phyloP scores from a whole-genome alignment of 768 basidiomycete genomes.

The Tricholoma sp. region DNA sequence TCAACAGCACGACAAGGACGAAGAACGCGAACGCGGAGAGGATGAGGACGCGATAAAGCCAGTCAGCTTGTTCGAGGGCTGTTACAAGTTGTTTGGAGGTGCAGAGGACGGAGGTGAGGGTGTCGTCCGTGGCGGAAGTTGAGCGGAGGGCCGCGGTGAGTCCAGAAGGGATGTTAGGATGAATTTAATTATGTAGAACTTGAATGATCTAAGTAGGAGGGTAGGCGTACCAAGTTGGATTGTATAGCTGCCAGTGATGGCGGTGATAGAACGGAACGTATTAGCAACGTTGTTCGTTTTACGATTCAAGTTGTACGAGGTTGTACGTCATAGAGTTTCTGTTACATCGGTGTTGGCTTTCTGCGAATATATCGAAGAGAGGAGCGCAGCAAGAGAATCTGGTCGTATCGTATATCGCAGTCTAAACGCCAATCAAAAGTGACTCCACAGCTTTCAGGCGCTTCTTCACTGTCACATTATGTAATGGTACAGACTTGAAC shows the following conservation, averaged over 20 bases:
- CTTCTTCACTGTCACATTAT: too few species aligned
- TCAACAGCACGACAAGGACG: constrained; percentile 74
- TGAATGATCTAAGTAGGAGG: too few species aligned
- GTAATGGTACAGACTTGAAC: too few species aligned
- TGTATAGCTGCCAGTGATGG: too few species aligned
- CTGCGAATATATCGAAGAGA: constrained; percentile 70
- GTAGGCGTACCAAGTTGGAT: constrained; percentile 66
- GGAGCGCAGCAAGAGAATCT: constrained; percentile 62
- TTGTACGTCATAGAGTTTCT: constrained; percentile 81
- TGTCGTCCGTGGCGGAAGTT: constrained; percentile 73
- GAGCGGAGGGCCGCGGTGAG: constrained; percentile 68
- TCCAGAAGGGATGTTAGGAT: too few species aligned
- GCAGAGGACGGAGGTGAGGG: constrained; percentile 61
- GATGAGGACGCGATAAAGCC: constrained; percentile 87
- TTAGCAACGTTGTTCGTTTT: constrained; percentile 88
- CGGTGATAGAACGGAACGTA: constrained; percentile 84
- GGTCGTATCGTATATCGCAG: constrained; percentile 33
- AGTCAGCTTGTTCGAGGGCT: constrained; percentile 84
- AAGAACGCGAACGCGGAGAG: constrained; percentile 79
- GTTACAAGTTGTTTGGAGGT: constrained; percentile 84
- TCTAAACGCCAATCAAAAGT: neutral
- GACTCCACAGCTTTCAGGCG: constrained; percentile 47
- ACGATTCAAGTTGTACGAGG: constrained; percentile 78
- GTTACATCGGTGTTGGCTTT: constrained; percentile 85
- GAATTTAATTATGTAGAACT: too few species aligned